Base-by-base conservation (phyloP, 176 grass and related monocot species). In the Puya raimondii region DNA sequence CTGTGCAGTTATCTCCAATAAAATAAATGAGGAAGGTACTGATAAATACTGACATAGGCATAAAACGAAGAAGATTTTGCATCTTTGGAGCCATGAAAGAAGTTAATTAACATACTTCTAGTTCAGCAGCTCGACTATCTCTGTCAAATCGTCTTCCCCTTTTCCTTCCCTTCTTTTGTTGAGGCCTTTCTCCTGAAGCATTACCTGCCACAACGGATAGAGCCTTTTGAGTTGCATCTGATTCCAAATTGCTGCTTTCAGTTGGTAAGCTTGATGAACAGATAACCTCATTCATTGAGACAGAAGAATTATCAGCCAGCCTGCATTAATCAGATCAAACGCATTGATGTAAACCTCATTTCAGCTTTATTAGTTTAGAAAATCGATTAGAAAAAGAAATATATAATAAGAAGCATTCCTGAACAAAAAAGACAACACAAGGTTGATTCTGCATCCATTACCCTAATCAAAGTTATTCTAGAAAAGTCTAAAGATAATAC, bases 121-220 rank as follows among this genome's bases (percentile, higher is more conserved):
- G 76, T 83, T 92, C 81, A 63, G 85, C 69, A 11, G 84, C 89
- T 79, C 93, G 93, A 72, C 64, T 83, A 59, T 92, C 93, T 73
- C 93, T 77, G 79, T 97, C 93, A 87, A 97, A 97, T 69, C 74
- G 81, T 6, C 89, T 86, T 53, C 93, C 93, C 85, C 86, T 97
- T 76, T 97, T 97, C 79, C 75, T 90, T 47, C 66, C 76, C 22
- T 87, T 85, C 71, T 72, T 73, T 75, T 73, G 11, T 71, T 66
- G 75, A 51, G 16, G 11, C 76, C 68, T 80, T 65, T 87, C 1
- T n/a, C 72, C 70, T 48, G 63, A 67, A 54, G 53, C 15, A 71
- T 87, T 81, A 83, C 53, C 57, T 70, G 67, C 66, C 73, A 83
- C 64, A 63, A 87, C 50, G 47, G 77, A 58, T 71, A 73, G 63